Evolutionary conservation across 2,329 filamentous ascomycete species (phyloP), one percentile per base, ranked within the genome.

Genomic region (Coniochaeta ligniaria): DNA sequence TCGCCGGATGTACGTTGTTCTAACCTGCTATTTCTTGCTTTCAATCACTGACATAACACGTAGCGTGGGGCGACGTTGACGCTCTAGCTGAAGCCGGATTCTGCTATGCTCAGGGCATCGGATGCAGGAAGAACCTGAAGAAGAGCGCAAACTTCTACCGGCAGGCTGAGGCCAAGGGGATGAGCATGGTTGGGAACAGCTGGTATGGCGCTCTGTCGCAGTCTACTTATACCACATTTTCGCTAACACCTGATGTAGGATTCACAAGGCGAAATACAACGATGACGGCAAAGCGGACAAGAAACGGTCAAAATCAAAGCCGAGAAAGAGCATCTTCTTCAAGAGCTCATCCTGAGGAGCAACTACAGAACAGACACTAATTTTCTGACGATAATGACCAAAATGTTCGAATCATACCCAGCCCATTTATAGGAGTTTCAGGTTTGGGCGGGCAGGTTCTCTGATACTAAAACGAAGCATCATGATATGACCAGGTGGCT

Each of bases 151-250:
- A 86, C 63, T 92, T 95, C 69, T 98, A 98, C 73, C 88, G 95
- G 24, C 83, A 88, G 78, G 95, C 95, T 6, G 95, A 96, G 73
- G 87, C 89, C 26, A 95, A 95, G 75, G 95, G 95, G 7, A 93
- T 97, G 81, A 96, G 87, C 74, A 98, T 98, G 92, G 89, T 96
- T 60, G 95, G 95, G 60, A 98, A 98, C 73, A 97, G 92, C 80
- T 99, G 95, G 94, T 96, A 81, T 72, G 91, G 83, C 61, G 62
- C 47, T 35, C 22, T 22, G 8, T 20, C 38, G 14, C 57, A 22
- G 59, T 61, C 36, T 57, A 50, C 11, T 60, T 20, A 22, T 24
- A 24, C 20, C 20, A 24, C 24, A 14, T 6, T 3, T 41, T n/a
- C 17, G n/a, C 60, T 65, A 20, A 67, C 61, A 36, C 1, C 9